A percentile compares a stretch with the other conserved stretches of the same genome.
Conservation (phyloP, 495 filamentous ascomycete genomes). For the Penicillium alfredii region DNA sequence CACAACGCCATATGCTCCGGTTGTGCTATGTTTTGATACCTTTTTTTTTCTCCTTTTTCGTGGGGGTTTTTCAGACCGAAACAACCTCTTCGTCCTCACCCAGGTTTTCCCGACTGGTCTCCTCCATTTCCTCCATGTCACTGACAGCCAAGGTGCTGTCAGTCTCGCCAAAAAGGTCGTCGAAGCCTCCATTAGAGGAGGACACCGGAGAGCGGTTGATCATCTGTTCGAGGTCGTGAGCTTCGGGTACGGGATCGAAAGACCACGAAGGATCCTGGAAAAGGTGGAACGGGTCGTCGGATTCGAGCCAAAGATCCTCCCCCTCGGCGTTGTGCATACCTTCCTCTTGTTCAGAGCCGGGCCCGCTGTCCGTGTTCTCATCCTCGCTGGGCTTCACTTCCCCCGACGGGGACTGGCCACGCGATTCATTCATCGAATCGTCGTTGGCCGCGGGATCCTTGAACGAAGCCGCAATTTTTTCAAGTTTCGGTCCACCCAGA, state of each 20-base stretch:
- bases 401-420: slow-evolving; percentile 56
- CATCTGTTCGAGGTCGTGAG: slow-evolving; percentile 32
- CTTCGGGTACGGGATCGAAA: slow-evolving; percentile 28
- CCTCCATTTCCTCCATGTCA: too few relatives aligned
- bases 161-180: slow-evolving; percentile 34
- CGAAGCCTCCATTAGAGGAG: slow-evolving; percentile 22
- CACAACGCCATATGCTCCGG: slow-evolving; percentile 3
- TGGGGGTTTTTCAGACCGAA: slow-evolving; percentile 23
- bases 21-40: not conserved
- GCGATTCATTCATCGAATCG: slow-evolving; percentile 44
- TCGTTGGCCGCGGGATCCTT: slow-evolving; percentile 39
- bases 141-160: slow-evolving; percentile 42
- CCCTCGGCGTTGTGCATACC: slow-evolving; percentile 34
- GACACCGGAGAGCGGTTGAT: slow-evolving; percentile 21
- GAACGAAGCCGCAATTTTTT: slow-evolving; percentile 55
- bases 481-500: slow-evolving; percentile 70
- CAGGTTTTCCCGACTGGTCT: too few relatives aligned
- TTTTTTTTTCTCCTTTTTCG: not conserved
- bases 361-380: slow-evolving; percentile 6
- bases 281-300: slow-evolving; percentile 20
- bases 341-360: slow-evolving; percentile 12
- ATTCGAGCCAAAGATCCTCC: slow-evolving; percentile 20
- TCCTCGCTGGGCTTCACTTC: slow-evolving; percentile 53
- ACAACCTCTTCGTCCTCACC: slow-evolving; percentile 37
- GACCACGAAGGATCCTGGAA: slow-evolving; percentile 31